These are phyloP conservation scores for Diaporthe capsici DNA, from an alignment of 2,329 filamentous ascomycete species.

Conservation along the genomic window DNA sequence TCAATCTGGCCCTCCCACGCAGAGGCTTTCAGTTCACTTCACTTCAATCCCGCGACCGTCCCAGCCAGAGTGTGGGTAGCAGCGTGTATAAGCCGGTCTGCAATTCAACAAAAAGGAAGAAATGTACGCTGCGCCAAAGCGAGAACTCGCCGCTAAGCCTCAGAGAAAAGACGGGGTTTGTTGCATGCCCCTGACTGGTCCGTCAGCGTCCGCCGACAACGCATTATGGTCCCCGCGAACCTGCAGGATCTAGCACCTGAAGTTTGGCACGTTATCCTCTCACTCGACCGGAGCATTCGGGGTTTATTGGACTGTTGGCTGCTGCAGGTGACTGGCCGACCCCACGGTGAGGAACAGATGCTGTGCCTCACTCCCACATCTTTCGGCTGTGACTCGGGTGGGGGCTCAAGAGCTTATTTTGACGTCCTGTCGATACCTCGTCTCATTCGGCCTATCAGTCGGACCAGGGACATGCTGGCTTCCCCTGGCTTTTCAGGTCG, in stretches of 20 bases:
- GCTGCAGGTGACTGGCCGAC: background rate
- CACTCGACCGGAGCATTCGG: no score
- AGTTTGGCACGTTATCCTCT: background rate
- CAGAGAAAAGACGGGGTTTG: background rate
- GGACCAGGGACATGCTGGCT: background rate
- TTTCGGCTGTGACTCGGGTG: background rate
- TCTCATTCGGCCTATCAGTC: background rate
- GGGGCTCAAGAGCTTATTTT: conserved; percentile 1
- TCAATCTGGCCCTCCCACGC: background rate
- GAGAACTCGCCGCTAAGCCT: background rate
- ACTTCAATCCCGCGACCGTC: background rate
- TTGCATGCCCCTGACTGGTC: background rate
- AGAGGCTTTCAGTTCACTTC: background rate
- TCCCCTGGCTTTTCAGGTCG: background rate
- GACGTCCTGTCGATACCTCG: background rate
- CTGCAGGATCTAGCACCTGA: background rate
- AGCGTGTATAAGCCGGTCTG: no score
- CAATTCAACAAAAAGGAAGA: no score
- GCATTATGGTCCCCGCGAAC: background rate
- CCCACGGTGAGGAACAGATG: background rate
- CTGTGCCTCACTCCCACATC: conserved; percentile 19
- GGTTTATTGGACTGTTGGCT: background rate
- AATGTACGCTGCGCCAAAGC: no score
- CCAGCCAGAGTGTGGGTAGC: background rate
- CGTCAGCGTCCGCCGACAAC: background rate